Evolutionary conservation across 2,329 filamentous ascomycete species (phyloP), one percentile per base, ranked within the genome.

Genomic region (Dothiorella sarmentorum): DNA sequence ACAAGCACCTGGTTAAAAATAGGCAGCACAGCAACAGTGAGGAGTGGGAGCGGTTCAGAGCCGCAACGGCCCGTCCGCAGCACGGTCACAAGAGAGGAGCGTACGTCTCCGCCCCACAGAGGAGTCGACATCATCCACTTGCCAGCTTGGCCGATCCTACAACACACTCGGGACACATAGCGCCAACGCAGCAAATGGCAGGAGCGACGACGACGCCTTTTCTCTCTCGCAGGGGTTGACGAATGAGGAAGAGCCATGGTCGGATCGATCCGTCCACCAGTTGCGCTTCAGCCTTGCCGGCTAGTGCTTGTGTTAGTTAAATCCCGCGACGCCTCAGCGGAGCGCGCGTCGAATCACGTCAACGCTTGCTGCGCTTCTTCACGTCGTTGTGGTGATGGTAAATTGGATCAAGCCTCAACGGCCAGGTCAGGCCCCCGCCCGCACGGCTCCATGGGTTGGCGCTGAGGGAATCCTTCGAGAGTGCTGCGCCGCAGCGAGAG

Each of bases 21-120:
- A 53, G 49, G 49, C 15, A 40, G 3, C 10, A 24, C 15, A 20
- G 35, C 6, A 13, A 53, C 7, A 20, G 17, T 38, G 47, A 45
- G 24, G 43, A 17, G 22, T 10, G 22, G n/a, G 35, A 24, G 31
- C 26, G 13, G 24, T 29, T 22, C 45, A 51, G 31, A 31, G 49
- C 47, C 47, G 47, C 47, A 52, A 52, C 49, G 49, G 49, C 33
- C 49, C 49, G 49, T 53, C 49, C 49, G 49, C 49, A 53, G 49
- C 49, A 53, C 49, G 49, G 35, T 37, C 31, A 40, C 33, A n/a
- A n/a, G n/a, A 35, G 35, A 17, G 24, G 33, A 40, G 49, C 35
- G 33, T 53, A 27, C 35, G 40, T 22, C 40, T 17, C 18, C 43
- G 49, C 49, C 49, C 49, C 49, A 53, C 49, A 53, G 49, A 53